Conservation (phyloP, 192 early-diverging fungal species). For the Diversispora eburnea region DNA sequence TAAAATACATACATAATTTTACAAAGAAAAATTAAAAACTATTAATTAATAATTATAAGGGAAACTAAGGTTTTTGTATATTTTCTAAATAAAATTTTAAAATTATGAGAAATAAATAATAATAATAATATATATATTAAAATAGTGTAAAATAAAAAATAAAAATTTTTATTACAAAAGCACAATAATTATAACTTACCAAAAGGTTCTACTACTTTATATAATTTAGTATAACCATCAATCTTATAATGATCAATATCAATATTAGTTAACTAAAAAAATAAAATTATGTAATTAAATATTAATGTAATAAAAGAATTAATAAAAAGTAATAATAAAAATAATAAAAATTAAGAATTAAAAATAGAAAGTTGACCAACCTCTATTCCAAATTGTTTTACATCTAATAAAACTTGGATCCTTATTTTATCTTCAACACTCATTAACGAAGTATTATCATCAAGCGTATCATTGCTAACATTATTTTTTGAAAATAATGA, state of each 20-base stretch:
- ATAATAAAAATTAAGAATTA: not conserved
- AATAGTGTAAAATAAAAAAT: no score
- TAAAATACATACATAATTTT: no score
- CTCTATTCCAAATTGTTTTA: constrained; percentile 46
- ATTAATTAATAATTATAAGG: no score
- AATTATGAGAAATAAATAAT: no score
- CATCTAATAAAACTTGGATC: constrained; percentile 53
- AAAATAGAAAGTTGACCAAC: constrained; percentile 33
- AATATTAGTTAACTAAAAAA: constrained; percentile 13
- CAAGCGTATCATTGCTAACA: not conserved
- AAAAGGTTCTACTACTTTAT: constrained; percentile 25
- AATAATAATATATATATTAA: no score
- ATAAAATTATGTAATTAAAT: not conserved
- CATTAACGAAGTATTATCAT: constrained; percentile 34
- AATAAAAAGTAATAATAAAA: not conserved
- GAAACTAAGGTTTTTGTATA: no score
- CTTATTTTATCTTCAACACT: constrained; percentile 57
- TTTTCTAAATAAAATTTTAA: no score
- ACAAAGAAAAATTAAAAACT: no score
- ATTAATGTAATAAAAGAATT: no score
- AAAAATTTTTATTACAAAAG: no score
- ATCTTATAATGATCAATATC: not conserved
- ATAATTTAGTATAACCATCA: constrained; percentile 15
- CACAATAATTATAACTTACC: constrained; percentile 4
- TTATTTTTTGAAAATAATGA: constrained; percentile 5